Evolutionary conservation across 176 grass and related monocot species (phyloP).

Genomic region (Triticum urartu): DNA sequence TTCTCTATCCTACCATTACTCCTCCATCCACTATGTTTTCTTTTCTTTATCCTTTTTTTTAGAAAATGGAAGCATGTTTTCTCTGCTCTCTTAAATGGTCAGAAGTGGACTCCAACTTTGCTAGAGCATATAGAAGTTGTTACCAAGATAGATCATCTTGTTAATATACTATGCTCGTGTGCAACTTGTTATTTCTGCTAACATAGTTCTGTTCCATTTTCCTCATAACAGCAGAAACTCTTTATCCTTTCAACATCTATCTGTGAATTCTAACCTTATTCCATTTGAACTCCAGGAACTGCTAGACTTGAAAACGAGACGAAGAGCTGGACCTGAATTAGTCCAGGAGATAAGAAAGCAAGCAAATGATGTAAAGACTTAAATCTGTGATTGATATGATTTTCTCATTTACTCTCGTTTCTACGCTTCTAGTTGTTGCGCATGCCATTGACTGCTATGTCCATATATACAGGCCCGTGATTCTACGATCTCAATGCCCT

Average conservation of each 20-base stretch:
- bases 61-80: background rate
- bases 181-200: conserved; percentile 16
- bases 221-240: background rate
- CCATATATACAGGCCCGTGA: conserved; percentile 67
- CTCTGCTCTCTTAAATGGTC: background rate
- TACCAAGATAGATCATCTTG: background rate
- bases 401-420: background rate
- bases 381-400: conserved; percentile 17
- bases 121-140: background rate
- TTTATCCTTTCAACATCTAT: conserved; percentile 20
- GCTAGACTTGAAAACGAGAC: conserved; percentile 70
- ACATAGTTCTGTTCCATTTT: conserved; percentile 16
- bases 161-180: conserved; percentile 14
- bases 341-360: conserved; percentile 89
- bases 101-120: background rate
- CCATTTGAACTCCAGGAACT: conserved; percentile 60
- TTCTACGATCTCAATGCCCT: conserved; percentile 90
- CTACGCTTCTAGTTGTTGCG: background rate
- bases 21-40: background rate
- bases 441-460: conserved; percentile 7
- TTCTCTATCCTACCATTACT: background rate
- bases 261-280: conserved; percentile 30
- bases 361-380: conserved; percentile 80
- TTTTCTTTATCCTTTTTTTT: background rate
- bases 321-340: conserved; percentile 51